Evolutionary conservation across 805 yeast species (phyloP), one percentile per base, ranked within the genome.

Genomic region (Ogataea allantospora): DNA sequence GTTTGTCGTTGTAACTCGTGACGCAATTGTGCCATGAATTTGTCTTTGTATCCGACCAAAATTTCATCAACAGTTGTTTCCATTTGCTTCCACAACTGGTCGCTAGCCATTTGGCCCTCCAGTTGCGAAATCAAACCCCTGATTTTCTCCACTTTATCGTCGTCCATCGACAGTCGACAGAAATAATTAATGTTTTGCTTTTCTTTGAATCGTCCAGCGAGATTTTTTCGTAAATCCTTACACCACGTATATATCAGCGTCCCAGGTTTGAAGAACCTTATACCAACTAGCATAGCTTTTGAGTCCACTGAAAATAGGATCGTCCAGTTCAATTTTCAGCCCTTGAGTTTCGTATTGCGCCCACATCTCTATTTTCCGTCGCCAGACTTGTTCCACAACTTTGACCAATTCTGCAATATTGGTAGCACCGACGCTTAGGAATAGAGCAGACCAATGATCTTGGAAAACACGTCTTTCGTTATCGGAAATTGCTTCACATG

Each of bases 361-460:
- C 15, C 35, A 13, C 11, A 36, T 30, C 13, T 22, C 18, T 9
- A 16, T 4, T 13, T 43, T 43, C 21, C 50, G 36, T 14, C 40
- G 30, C 55, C 55, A 49, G 5, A 38, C 44, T 19, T 47, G 50
- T 11, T 33, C 33, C 18, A 48, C 35, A 6, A 51, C 46, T 7
- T 33, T 14, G n/a, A 26, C 23, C 19, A 51, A 16, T 16, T 33
- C 26, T 12, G 20, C 11, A 5, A 47, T 35, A 27, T 51, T 50
- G 21, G 42, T 40, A 2, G 50, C 41, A 38, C 45, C 38, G 4
- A 44, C 34, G 10, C 30, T 27, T 14, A 27, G 32, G 23, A 44
- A 51, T n/a, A 51, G 33, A 13, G 26, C 8, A 14, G 30, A 18
- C 43, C 42, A 35, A 11, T 33, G 46, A 8, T 37, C 13, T 9